Evolutionary conservation across 2,329 filamentous ascomycete species (phyloP).

Genomic region (Ophiosphaerella herpotricha): DNA sequence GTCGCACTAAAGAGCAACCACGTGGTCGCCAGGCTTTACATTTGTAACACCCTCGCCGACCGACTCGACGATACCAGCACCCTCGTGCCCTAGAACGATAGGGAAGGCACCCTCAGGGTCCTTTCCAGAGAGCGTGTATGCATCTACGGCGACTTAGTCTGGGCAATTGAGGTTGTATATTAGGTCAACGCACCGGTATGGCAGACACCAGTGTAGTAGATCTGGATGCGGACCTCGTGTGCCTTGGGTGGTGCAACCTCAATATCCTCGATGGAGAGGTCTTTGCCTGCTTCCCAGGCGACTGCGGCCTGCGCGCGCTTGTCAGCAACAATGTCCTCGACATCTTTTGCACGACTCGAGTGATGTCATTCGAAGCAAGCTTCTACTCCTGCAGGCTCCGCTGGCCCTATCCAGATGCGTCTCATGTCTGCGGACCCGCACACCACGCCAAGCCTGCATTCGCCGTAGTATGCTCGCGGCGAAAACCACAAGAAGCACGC

Average conservation of each 20-base stretch:
- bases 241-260: conserved; percentile 88
- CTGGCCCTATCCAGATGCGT: neutral
- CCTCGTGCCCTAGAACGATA: conserved; percentile 50
- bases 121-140: conserved; percentile 77
- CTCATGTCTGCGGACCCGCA: conserved; percentile 35
- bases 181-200: conserved; percentile 74
- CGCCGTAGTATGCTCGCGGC: neutral
- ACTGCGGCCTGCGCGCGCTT: conserved; percentile 71
- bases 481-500: conserved; percentile 8
- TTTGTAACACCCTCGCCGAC: conserved; percentile 93
- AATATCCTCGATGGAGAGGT: conserved; percentile 85
- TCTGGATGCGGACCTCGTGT: conserved; percentile 94
- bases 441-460: conserved; percentile 24
- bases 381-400: conserved; percentile 7
- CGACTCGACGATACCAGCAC: conserved; percentile 49
- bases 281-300: conserved; percentile 94
- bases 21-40: conserved; percentile 91
- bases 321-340: conserved; percentile 17
- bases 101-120: conserved; percentile 76
- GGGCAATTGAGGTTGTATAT: neutral
- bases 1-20: conserved; percentile 56
- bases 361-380: conserved; percentile 3
- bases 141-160: conserved; percentile 31
- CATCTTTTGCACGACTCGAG: neutral
- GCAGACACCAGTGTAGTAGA: conserved; percentile 98